Evolutionary conservation across 257 asterid species (phyloP).

Genomic region (Nemophila menziesii): DNA sequence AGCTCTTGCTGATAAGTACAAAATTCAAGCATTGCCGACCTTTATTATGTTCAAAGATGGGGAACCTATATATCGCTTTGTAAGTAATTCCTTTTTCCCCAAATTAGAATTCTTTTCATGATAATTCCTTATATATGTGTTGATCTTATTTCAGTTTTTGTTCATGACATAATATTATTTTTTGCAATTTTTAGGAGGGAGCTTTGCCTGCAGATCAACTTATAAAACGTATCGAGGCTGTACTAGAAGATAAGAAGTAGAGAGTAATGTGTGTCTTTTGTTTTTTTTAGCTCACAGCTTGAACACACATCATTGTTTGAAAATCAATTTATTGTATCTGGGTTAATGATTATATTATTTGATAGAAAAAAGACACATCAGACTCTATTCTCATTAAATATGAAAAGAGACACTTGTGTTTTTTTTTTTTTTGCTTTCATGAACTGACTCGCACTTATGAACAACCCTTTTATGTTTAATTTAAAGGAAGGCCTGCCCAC

Average conservation of each 20-base stretch:
- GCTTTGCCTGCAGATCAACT: constrained; percentile 63
- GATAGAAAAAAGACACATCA: not conserved
- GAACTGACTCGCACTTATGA: too few relatives aligned
- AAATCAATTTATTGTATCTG: too few relatives aligned
- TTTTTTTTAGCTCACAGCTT: not conserved
- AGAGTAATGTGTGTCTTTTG: not conserved
- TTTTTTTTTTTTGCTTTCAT: too few relatives aligned
- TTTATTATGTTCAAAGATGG: constrained; percentile 88
- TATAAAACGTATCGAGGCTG: constrained; percentile 53
- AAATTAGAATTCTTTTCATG: constrained; percentile 1
- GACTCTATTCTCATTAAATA: not conserved
- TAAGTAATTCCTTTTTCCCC: constrained; percentile 29
- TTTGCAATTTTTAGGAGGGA: constrained; percentile 62
- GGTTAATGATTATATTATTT: too few relatives aligned
- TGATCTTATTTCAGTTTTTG: not conserved
- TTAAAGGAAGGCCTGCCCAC: too few relatives aligned
- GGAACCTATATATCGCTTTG: constrained; percentile 75
- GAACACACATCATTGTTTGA: not conserved
- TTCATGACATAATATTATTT: not conserved
- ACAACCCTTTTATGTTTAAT: too few relatives aligned
- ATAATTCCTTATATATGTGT: not conserved
- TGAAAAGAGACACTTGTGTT: not conserved
- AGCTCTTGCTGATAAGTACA: constrained; percentile 56
- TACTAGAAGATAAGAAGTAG: constrained; percentile 65
- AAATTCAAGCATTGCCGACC: constrained; percentile 82